Conservation (phyloP, 139 green algal genomes). For the Chlamydomonas incerta region DNA sequence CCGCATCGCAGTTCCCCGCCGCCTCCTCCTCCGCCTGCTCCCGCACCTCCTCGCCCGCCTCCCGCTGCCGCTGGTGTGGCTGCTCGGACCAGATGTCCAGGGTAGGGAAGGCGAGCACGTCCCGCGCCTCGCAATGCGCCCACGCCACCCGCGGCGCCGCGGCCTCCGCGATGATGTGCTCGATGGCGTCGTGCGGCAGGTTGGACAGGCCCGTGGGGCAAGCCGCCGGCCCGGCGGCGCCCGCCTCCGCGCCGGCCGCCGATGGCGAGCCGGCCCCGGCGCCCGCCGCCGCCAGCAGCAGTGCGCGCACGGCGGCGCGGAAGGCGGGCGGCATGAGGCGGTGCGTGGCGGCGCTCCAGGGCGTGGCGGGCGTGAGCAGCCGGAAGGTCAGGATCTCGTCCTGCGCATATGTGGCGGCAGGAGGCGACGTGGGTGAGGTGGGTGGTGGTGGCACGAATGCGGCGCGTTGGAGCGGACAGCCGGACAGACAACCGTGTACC, state of each 20-base stretch:
- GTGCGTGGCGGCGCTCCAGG: not conserved
- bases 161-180: not conserved
- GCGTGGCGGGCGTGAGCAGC: not conserved
- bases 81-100: not conserved
- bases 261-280: not conserved
- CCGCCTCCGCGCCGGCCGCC: not conserved
- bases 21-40: too few relatives aligned
- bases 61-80: too few relatives aligned
- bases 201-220: not conserved
- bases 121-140: not conserved
- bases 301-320: not conserved
- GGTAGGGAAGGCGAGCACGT: not conserved
- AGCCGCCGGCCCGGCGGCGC: not conserved
- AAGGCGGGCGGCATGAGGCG: conserved; percentile 3
- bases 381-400: not conserved
- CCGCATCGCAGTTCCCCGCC: too few relatives aligned
- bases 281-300: not conserved
- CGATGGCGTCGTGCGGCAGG: not conserved
- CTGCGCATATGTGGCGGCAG: not conserved
- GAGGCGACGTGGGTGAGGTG: too few relatives aligned
- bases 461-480: too few relatives aligned
- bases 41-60: too few relatives aligned
- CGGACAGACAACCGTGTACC: too few relatives aligned
- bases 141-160: not conserved
- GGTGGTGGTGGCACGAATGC: too few relatives aligned